A percentile compares a stretch with the other conserved stretches of the same genome.
phyloP scores from a whole-genome alignment of 2,329 filamentous ascomycete species.

The Botrytis tulipae region DNA sequence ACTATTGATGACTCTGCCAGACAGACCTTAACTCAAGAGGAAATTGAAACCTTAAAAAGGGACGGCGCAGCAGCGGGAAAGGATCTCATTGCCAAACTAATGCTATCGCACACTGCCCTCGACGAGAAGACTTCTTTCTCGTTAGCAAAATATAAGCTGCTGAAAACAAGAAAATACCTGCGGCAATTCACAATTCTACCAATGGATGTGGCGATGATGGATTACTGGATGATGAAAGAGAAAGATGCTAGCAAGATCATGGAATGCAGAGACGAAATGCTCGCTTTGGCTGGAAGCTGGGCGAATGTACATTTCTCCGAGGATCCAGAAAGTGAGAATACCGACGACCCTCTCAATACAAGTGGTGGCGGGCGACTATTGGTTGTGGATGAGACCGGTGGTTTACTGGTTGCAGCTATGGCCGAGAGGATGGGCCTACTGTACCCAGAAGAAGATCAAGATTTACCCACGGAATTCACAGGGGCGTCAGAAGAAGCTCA shows the following conservation, averaged over 20 bases:
- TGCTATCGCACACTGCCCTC: slow-evolving; percentile 83
- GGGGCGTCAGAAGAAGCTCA: slow-evolving; percentile 14
- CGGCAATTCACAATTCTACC: slow-evolving; percentile 83
- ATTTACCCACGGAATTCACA: slow-evolving; percentile 12
- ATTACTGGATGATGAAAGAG: slow-evolving; percentile 74
- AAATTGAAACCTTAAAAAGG: slow-evolving; percentile 70
- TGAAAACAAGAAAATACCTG: slow-evolving; percentile 93
- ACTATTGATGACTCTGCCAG: slow-evolving; percentile 61
- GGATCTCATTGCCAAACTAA: slow-evolving; percentile 88
- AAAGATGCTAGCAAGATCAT: slow-evolving; percentile 78
- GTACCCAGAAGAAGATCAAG: slow-evolving; percentile 40
- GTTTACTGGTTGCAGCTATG: slow-evolving; percentile 65
- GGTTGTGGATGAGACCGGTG: slow-evolving; percentile 69
- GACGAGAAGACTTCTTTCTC: slow-evolving; percentile 95
- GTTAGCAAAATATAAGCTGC: slow-evolving; percentile 89
- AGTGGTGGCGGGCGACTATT: slow-evolving; percentile 55
- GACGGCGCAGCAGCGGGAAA: slow-evolving; percentile 76
- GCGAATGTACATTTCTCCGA: slow-evolving; percentile 73
- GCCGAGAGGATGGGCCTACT: slow-evolving; percentile 70
- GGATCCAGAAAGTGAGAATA: slow-evolving; percentile 20
- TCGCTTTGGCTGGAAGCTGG: slow-evolving; percentile 83
- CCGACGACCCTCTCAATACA: slow-evolving; percentile 10
- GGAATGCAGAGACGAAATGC: slow-evolving; percentile 80
- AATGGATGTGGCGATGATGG: slow-evolving; percentile 73
- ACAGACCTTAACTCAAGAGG: slow-evolving; percentile 71